Base-by-base conservation (phyloP, 2,329 filamentous ascomycete species). In the Penicillium sp. region DNA sequence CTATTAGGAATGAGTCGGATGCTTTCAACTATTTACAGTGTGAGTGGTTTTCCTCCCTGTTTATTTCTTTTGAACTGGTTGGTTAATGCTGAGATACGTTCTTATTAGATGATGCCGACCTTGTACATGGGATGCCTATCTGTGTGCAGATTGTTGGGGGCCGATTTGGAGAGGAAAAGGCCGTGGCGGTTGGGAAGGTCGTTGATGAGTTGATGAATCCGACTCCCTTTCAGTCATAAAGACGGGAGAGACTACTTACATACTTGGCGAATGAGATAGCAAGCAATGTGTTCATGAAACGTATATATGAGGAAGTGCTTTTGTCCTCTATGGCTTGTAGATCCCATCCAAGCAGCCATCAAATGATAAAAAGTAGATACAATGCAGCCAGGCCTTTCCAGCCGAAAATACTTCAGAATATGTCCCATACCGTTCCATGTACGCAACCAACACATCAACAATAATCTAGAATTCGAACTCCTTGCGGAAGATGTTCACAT, bases 401-500 rank as follows among this genome's bases (percentile, higher is more conserved):
- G 45, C 34, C 48, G 40, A 26, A 52, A 44, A 40, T 32, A n/a
- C 26, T 14, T 14, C 18, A 39, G n/a, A 11, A 53, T 24, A 48
- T 48, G n/a, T 20, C 31, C 18, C 26, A 39, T 32, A 31, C 14
- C 24, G 6, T 37, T 26, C 8, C 34, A 51, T 51, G 10, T 20
- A 26, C 14, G 7, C 35, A 52, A 38, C 24, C 2, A 29, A 34
- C 3, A 34, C 1, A 20, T 20, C 37, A 49, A 35, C 22, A 24
- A 18, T 32, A 45, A 32, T 24, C 61, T 73, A 89, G 71, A 96
- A 96, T 58, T 96, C 92, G 81, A 97, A 94, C 69, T 97, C 92
- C 56, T 86, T 85, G 68, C 92, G 85, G 80, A 99, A 96, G 38
- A 86, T 80, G 69, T 94, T 90, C 26, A 96, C 87, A 76, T 97